Evolutionary conservation across 2,329 filamentous ascomycete species (phyloP).

Genomic region (Colletotrichum higginsianum): DNA sequence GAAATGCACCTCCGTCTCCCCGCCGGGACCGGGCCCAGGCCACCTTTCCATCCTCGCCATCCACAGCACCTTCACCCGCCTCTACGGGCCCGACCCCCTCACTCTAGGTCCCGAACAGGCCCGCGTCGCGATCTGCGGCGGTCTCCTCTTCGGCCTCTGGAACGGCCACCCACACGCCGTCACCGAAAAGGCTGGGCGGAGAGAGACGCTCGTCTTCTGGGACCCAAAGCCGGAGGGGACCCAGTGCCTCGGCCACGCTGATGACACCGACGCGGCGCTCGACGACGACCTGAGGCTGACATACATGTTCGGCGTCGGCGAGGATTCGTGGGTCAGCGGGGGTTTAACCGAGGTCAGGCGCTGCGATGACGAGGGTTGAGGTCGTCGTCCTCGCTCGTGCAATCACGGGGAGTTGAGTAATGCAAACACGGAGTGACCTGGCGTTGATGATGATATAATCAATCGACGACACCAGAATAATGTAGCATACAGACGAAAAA

Average conservation of each 20-base stretch:
- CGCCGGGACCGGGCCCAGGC: neutral
- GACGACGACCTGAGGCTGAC: constrained; percentile 18
- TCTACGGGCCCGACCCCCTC: neutral
- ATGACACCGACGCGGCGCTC: neutral
- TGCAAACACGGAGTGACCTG: too few species aligned
- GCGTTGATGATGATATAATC: too few species aligned
- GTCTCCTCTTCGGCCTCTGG: constrained; percentile 33
- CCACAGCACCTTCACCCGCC: constrained; percentile 4
- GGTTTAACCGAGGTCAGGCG: constrained; percentile 15
- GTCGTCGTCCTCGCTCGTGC: too few species aligned
- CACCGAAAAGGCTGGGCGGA: neutral
- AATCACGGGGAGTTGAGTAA: too few species aligned
- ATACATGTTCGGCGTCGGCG: constrained; percentile 25
- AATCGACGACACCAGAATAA: too few species aligned
- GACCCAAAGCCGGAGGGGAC: neutral
- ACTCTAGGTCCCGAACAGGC: constrained; percentile 12
- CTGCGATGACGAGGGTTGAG: constrained; percentile 3
- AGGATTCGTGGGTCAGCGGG: constrained; percentile 26
- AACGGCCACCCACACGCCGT: constrained; percentile 23
- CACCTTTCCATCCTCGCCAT: neutral
- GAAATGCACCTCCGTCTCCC: constrained; percentile 5
- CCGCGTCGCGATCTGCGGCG: constrained; percentile 25
- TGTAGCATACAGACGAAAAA: neutral
- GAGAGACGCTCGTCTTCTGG: neutral
- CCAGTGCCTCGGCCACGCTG: constrained; percentile 13